phyloP scores from a whole-genome alignment of 768 basidiomycete species.

The Lactarius sanguifluus region DNA sequence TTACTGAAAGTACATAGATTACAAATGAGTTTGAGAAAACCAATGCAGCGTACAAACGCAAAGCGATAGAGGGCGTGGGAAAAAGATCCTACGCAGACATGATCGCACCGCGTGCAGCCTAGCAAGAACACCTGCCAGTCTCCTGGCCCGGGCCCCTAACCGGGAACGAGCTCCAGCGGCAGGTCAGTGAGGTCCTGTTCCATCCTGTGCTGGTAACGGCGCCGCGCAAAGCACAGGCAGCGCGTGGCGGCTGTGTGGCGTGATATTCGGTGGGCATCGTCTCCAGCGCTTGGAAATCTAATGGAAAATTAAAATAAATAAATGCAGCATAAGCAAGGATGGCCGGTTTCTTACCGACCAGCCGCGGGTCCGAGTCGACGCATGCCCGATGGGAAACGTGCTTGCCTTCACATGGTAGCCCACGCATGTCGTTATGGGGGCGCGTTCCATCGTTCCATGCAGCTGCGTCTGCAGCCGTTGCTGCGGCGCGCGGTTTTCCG shows the following conservation, averaged over 20 bases:
- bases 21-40: not conserved
- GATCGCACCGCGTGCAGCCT: not conserved
- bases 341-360: conserved; percentile 41
- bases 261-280: conserved; percentile 32
- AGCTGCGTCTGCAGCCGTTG: conserved; percentile 32
- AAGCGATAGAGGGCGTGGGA: not conserved
- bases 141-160: not conserved
- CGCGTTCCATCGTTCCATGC: no score
- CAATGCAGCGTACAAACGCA: not conserved
- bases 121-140: not conserved
- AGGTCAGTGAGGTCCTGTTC: conserved; percentile 33
- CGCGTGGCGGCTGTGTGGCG: conserved; percentile 33
- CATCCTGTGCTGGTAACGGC: conserved; percentile 29
- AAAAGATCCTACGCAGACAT: not conserved
- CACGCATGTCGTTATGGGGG: no score
- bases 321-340: not conserved
- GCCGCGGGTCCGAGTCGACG: no score
- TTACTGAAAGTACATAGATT: not conserved
- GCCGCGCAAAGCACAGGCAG: conserved; percentile 36
- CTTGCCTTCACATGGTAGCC: no score
- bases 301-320: no score
- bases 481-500: not conserved
- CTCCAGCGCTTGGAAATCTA: conserved; percentile 36
- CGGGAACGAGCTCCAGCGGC: conserved; percentile 30
- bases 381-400: no score